Evolutionary conservation across 179 eudicot genomes (phyloP).

Genomic region (Drosera spatulata): DNA sequence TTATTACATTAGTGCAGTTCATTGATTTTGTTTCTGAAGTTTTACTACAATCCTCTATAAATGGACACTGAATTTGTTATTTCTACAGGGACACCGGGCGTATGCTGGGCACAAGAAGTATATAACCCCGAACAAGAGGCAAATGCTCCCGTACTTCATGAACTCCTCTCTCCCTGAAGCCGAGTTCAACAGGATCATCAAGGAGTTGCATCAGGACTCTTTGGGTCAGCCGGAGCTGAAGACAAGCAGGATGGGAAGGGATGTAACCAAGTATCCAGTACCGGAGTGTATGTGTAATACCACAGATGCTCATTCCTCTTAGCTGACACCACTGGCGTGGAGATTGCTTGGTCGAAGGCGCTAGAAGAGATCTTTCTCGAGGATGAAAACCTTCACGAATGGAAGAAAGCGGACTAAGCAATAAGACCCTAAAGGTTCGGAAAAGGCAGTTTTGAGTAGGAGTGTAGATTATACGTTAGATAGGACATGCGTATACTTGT

Average conservation of each 20-base stretch:
- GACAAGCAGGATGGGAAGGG: slow-evolving; percentile 63
- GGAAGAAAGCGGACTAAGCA: no score
- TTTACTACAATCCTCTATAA: no score
- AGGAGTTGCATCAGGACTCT: slow-evolving; percentile 68
- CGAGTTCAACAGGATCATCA: slow-evolving; percentile 62
- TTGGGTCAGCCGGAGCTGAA: slow-evolving; percentile 82
- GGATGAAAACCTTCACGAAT: no score
- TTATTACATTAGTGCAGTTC: no score
- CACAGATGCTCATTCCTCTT: slow-evolving; percentile 8
- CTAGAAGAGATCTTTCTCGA: no score
- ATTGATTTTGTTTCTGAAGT: no score
- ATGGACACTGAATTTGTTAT: not conserved
- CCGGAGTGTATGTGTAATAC: slow-evolving; percentile 89
- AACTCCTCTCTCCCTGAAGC: slow-evolving; percentile 64
- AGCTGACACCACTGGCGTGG: not conserved
- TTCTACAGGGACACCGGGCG: slow-evolving; percentile 78
- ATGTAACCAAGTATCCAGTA: slow-evolving; percentile 83
- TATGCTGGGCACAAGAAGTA: slow-evolving; percentile 89
- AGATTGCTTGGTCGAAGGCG: not conserved
- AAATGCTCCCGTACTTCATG: slow-evolving; percentile 71
- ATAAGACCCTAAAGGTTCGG: no score
- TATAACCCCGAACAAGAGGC: slow-evolving; percentile 88
- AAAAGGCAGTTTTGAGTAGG: no score
- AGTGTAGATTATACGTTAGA: no score
- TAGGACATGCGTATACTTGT: no score